phyloP scores from a whole-genome alignment of 805 yeast species.

The Schizosaccharomyces cryophilus region DNA sequence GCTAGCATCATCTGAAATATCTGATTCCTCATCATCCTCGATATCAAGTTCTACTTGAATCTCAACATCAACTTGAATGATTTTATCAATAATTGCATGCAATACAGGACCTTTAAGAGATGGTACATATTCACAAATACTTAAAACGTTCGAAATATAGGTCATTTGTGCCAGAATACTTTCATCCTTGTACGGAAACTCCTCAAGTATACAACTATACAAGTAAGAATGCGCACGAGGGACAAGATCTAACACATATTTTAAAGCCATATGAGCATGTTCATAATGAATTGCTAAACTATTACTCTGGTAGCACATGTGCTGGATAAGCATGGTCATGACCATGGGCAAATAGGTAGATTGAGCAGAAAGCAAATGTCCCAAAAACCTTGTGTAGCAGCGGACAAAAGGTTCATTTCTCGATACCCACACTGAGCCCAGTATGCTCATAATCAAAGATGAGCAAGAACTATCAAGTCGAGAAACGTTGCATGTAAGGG shows the following conservation, averaged over 20 bases:
- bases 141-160: slow-evolving; percentile 42
- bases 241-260: slow-evolving; percentile 3
- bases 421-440: not conserved
- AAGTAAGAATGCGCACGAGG: slow-evolving; percentile 1
- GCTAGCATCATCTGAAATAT: slow-evolving; percentile 4
- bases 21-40: slow-evolving; percentile 42
- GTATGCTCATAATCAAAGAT: not conserved
- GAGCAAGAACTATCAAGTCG: not conserved
- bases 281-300: not conserved
- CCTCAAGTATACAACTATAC: not conserved
- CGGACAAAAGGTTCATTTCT: slow-evolving; percentile 2
- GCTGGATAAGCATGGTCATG: slow-evolving; percentile 1
- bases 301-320: not conserved
- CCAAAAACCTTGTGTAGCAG: not conserved
- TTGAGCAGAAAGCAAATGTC: slow-evolving; percentile 1
- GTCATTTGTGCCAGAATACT: slow-evolving; percentile 28
- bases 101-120: slow-evolving; percentile 52
- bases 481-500: not conserved
- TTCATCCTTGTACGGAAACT: slow-evolving; percentile 58
- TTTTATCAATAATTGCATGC: slow-evolving; percentile 52
- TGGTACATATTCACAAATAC: slow-evolving; percentile 38
- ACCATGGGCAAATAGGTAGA: not conserved
- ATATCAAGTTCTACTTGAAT: slow-evolving; percentile 70
- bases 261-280: slow-evolving; percentile 2
- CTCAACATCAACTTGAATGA: slow-evolving; percentile 74